phyloP scores from a whole-genome alignment of 2,329 filamentous ascomycete genomes.

The Cercospora sojina region DNA sequence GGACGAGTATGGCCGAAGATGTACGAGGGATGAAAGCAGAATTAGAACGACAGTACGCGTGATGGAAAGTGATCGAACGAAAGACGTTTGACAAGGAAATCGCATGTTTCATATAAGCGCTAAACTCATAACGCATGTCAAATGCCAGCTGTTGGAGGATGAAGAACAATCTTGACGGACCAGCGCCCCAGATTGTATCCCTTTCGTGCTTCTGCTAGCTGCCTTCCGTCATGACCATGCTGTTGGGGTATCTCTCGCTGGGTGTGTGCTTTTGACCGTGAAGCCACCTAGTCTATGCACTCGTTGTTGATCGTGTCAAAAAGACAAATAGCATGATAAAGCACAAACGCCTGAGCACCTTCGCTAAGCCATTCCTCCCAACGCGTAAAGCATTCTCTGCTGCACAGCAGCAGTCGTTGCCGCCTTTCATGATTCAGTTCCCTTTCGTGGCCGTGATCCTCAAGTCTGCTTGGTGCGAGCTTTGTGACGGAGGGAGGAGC shows the following conservation, averaged over 20 bases:
- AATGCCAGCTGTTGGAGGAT: neutral
- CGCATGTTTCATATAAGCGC: neutral
- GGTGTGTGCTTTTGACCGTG: neutral
- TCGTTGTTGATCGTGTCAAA: neutral
- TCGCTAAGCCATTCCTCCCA: neutral
- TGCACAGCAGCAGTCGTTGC: neutral
- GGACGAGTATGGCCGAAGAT: neutral
- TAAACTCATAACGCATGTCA: neutral
- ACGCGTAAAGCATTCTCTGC: neutral
- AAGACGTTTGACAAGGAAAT: neutral
- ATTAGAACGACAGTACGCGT: neutral
- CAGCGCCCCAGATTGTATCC: neutral
- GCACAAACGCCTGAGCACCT: constrained; percentile 1
- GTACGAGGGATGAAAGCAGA: neutral
- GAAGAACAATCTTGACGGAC: neutral
- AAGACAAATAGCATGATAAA: neutral
- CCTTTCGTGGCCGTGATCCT: neutral
- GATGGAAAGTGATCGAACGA: neutral
- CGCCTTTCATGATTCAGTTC: neutral
- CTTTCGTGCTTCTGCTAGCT: neutral
- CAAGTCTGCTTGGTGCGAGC: neutral
- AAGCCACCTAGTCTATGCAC: neutral
- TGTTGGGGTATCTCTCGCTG: neutral
- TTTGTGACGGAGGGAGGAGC: neutral
- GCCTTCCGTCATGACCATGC: neutral